Evolutionary conservation across 1,139 yeast genomes (phyloP).

Genomic region (Taphrina deformans): DNA sequence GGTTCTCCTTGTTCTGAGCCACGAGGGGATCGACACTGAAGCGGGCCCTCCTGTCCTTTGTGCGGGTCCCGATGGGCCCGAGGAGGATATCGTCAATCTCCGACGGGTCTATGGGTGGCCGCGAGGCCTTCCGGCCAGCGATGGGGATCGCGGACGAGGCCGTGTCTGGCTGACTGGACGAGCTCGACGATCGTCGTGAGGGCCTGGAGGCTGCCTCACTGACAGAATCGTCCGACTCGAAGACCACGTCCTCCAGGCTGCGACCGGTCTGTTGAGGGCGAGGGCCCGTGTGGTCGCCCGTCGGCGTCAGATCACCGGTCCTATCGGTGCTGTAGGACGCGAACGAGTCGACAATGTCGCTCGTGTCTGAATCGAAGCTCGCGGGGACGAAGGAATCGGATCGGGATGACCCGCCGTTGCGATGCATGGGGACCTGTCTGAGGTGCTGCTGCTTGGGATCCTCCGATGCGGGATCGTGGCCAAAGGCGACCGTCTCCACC

Average conservation of each 20-base stretch:
- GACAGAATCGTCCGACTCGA: slow-evolving; percentile 1
- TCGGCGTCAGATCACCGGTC: slow-evolving; percentile 1
- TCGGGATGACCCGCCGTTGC: neutral
- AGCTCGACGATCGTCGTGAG: slow-evolving; percentile 3
- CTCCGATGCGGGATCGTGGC: slow-evolving; percentile 18
- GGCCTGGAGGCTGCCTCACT: neutral
- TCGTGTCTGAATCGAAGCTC: slow-evolving; percentile 13
- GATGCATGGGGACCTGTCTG: neutral
- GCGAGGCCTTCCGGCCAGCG: neutral
- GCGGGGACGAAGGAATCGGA: neutral
- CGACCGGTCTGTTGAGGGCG: neutral
- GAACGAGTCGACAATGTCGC: neutral
- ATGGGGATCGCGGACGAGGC: slow-evolving; percentile 11
- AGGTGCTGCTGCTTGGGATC: neutral
- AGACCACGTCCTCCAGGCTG: slow-evolving; percentile 16
- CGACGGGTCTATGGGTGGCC: slow-evolving; percentile 12
- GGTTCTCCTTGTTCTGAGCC: neutral
- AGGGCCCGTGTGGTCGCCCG: neutral
- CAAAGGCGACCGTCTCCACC: slow-evolving; percentile 26
- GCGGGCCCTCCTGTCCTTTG: slow-evolving; percentile 16
- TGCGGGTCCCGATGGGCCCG: slow-evolving; percentile 14
- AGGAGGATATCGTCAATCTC: slow-evolving; percentile 27
- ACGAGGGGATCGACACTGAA: slow-evolving; percentile 19
- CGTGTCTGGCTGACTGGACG: slow-evolving; percentile 1
- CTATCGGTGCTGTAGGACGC: neutral